A percentile compares a stretch with the other conserved stretches of the same genome.
Evolutionary conservation across 305 asterid genomes (phyloP).

Genomic region (Fraxinus sp.): DNA sequence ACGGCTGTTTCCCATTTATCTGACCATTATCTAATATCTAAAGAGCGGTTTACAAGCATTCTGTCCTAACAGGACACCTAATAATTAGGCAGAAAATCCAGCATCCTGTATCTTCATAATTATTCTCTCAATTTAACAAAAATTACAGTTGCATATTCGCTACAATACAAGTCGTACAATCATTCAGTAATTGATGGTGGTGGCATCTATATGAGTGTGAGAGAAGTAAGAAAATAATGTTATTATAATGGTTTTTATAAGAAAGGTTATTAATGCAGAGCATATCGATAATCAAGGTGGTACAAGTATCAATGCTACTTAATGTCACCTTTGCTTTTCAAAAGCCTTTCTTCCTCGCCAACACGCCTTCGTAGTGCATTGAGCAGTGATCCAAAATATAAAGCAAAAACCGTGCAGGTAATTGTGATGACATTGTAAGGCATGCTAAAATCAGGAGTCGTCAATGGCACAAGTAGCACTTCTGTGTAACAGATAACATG

Average conservation of each 20-base stretch:
- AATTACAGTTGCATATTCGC: background rate
- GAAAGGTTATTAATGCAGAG: background rate
- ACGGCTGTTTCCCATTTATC: background rate
- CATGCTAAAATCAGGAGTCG: constrained; percentile 99
- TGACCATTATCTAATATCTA: background rate
- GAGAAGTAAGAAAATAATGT: background rate
- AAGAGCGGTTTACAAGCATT: background rate
- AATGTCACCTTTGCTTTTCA: constrained; percentile 56
- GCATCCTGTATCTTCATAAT: background rate
- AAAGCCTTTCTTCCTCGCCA: constrained; percentile 82
- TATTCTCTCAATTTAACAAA: background rate
- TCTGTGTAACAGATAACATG: constrained; percentile 75
- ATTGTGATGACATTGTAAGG: constrained; percentile 97
- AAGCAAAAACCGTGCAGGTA: constrained; percentile 92
- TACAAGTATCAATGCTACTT: background rate
- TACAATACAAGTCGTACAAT: background rate
- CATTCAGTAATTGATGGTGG: background rate
- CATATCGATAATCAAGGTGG: background rate
- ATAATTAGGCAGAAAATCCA: background rate
- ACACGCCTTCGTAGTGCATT: constrained; percentile 78
- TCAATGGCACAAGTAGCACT: constrained; percentile 92
- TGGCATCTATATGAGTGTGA: background rate
- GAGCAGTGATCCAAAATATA: constrained; percentile 90
- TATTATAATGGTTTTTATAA: background rate
- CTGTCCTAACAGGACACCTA: background rate